phyloP scores from a whole-genome alignment of 139 green algal species.

The Limnomonas spitsbergensis region DNA sequence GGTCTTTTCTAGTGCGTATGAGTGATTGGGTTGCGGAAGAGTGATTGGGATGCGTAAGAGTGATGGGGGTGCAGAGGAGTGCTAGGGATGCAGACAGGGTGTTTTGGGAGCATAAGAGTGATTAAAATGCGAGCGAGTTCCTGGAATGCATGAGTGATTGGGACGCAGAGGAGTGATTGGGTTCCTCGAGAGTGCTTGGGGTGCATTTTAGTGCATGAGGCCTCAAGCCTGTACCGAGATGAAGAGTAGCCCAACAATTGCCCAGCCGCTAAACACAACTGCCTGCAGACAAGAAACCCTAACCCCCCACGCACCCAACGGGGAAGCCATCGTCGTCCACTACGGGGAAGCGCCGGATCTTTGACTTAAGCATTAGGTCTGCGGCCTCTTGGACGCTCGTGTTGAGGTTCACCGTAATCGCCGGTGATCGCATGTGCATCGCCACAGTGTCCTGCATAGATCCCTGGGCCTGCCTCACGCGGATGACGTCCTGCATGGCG shows the following conservation, averaged over 20 bases:
- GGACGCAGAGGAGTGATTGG: too few relatives aligned
- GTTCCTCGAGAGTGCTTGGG: too few relatives aligned
- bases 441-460: slow-evolving; percentile 44
- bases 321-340: slow-evolving; percentile 46
- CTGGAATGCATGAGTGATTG: too few relatives aligned
- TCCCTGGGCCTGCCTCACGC: slow-evolving; percentile 44
- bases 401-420: slow-evolving; percentile 44
- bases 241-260: not conserved
- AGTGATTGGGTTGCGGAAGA: too few relatives aligned
- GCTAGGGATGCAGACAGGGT: too few relatives aligned
- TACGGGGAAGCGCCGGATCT: slow-evolving; percentile 67
- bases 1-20: too few relatives aligned
- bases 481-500: slow-evolving; percentile 55
- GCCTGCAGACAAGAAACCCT: not conserved
- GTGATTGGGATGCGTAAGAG: too few relatives aligned
- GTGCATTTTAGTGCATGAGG: too few relatives aligned
- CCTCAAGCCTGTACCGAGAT: not conserved
- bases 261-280: not conserved
- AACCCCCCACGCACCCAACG: slow-evolving; percentile 14
- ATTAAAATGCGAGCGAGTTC: too few relatives aligned
- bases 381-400: slow-evolving; percentile 52
- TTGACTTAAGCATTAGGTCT: slow-evolving; percentile 62
- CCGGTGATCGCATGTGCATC: slow-evolving; percentile 61
- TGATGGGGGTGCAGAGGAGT: too few relatives aligned
- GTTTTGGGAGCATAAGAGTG: too few relatives aligned